These are phyloP conservation scores for Phialophora tarda DNA, from an alignment of 2,329 filamentous ascomycete species.

Conservation along the genomic window DNA sequence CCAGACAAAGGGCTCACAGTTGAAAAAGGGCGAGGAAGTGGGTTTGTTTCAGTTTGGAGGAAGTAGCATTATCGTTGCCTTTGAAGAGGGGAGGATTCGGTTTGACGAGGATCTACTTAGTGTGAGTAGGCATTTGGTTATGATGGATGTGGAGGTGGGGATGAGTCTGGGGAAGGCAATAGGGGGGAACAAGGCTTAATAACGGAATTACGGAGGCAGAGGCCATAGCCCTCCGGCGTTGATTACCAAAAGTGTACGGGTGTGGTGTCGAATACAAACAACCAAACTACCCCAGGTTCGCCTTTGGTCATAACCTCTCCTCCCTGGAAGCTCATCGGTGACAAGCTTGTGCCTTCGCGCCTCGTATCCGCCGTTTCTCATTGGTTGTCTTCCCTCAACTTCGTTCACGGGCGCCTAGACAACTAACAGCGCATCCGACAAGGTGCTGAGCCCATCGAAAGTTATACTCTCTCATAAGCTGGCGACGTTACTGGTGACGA, in stretches of 20 bases:
- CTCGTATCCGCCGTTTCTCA: too few species aligned
- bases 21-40: not conserved
- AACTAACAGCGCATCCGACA: too few species aligned
- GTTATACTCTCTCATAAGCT: too few species aligned
- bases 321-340: too few species aligned
- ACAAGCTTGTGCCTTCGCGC: too few species aligned
- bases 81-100: not conserved
- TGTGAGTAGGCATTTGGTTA: not conserved
- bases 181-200: not conserved
- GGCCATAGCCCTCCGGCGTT: not conserved
- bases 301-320: too few species aligned
- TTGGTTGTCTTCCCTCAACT: too few species aligned
- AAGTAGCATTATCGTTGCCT: not conserved
- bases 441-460: too few species aligned
- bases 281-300: too few species aligned
- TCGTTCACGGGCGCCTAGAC: too few species aligned
- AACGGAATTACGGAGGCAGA: not conserved
- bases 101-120: not conserved
- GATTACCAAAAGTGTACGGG: not conserved
- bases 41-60: not conserved
- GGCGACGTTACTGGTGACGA: too few species aligned
- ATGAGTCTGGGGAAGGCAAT: not conserved
- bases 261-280: not conserved
- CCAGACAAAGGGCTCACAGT: not conserved
- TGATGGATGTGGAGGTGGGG: not conserved